Percentiles rank a stretch among this genome's conserved stretches.
These are phyloP conservation scores for Tolypocladium nubicola DNA, from an alignment of 2,329 filamentous ascomycete species.

Conservation along the genomic window DNA sequence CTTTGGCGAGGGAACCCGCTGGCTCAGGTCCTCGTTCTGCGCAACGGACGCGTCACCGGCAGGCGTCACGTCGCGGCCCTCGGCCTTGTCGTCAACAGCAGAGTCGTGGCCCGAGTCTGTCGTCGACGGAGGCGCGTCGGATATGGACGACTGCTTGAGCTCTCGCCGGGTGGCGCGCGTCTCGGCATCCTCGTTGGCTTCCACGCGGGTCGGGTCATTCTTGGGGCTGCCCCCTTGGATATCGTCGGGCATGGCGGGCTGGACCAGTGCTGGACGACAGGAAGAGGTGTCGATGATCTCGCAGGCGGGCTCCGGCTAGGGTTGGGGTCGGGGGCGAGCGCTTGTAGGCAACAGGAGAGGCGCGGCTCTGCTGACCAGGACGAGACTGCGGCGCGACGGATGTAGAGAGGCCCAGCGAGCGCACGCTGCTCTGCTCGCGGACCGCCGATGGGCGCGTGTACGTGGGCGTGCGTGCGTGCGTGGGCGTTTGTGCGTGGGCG, in stretches of 20 bases:
- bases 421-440: background rate
- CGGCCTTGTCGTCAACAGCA: conserved; percentile 11
- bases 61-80: conserved; percentile 18
- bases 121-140: conserved; percentile 27
- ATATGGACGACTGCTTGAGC: conserved; percentile 54
- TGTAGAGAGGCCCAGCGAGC: background rate
- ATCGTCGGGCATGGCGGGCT: conserved; percentile 32
- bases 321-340: background rate
- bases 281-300: background rate
- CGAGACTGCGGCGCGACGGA: background rate
- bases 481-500: background rate
- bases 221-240: conserved; percentile 29
- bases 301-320: background rate
- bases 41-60: conserved; percentile 21
- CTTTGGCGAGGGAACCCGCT: conserved; percentile 49
- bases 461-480: background rate
- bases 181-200: conserved; percentile 47
- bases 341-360: background rate
- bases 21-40: conserved; percentile 29
- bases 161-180: conserved; percentile 54
- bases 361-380: background rate
- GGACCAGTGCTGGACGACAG: background rate
- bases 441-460: background rate
- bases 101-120: conserved; percentile 2
- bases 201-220: conserved; percentile 19